A percentile compares a stretch with the other conserved stretches of the same genome.
Conservation (phyloP, 1,284 basidiomycete genomes). For the Fistulinella cinereoalba region DNA sequence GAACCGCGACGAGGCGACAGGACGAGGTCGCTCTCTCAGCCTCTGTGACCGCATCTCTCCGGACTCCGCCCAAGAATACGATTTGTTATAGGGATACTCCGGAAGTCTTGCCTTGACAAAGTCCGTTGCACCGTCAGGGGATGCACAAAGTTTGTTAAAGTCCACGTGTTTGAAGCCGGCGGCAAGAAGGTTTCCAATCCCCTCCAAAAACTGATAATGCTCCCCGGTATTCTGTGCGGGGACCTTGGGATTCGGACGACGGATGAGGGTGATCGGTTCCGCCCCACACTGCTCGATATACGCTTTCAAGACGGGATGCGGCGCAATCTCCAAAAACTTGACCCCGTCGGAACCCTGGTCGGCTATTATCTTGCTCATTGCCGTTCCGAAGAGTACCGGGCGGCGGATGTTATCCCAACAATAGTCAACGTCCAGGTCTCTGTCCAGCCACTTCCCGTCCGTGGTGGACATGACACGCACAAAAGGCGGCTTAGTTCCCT, state of each 20-base stretch:
- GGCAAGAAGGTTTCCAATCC: conserved; percentile 26
- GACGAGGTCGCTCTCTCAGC: conserved; percentile 22
- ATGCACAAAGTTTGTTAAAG: conserved; percentile 22
- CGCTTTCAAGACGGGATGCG: conserved; percentile 31
- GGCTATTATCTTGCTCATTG: conserved; percentile 30
- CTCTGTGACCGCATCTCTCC: conserved; percentile 16
- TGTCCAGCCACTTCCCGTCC: conserved; percentile 33
- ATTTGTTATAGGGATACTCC: conserved; percentile 18
- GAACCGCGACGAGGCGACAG: conserved; percentile 24
- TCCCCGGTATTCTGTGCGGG: conserved; percentile 32
- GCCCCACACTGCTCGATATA: conserved; percentile 33
- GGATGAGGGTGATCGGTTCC: conserved; percentile 27
- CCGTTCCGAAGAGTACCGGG: conserved; percentile 31
- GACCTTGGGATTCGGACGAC: conserved; percentile 28
- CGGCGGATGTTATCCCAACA: conserved; percentile 34
- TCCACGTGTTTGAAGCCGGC: conserved; percentile 28
- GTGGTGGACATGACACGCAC: conserved; percentile 33
- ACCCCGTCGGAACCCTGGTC: conserved; percentile 29
- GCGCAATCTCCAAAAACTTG: conserved; percentile 29
- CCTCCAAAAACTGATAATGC: conserved; percentile 30
- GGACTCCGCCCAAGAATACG: conserved; percentile 25
- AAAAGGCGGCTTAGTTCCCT: conserved; percentile 21
- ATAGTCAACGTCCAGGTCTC: conserved; percentile 26
- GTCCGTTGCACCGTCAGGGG: conserved; percentile 13
- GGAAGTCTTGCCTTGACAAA: conserved; percentile 16